phyloP scores from a whole-genome alignment of 2,329 filamentous ascomycete species.

The Lecanicillium sp. region DNA sequence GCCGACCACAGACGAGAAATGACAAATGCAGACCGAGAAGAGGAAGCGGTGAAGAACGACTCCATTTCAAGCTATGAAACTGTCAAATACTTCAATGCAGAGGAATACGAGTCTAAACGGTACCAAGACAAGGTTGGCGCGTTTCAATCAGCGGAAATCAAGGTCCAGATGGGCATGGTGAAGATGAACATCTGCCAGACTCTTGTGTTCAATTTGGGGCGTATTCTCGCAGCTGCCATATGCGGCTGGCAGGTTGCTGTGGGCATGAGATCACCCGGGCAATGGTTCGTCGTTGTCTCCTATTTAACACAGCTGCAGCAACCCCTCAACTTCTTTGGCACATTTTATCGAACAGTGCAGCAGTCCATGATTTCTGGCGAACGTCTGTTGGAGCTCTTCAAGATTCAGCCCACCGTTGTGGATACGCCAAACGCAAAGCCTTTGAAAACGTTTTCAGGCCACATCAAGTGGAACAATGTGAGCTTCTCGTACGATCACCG shows the following conservation, averaged over 20 bases:
- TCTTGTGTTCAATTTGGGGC: conserved; percentile 68
- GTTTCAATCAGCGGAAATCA: conserved; percentile 67
- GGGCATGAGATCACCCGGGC: conserved; percentile 55
- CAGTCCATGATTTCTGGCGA: conserved; percentile 97
- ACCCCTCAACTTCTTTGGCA: conserved; percentile 81
- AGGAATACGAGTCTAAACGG: conserved; percentile 67
- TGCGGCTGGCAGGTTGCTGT: conserved; percentile 69
- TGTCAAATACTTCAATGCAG: conserved; percentile 84
- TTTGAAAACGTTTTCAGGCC: conserved; percentile 64
- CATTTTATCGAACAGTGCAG: conserved; percentile 92
- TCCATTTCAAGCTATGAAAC: conserved; percentile 98
- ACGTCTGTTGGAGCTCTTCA: conserved; percentile 89
- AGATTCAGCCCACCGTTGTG: conserved; percentile 85
- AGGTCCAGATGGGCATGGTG: conserved; percentile 68
- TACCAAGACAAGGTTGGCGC: conserved; percentile 62
- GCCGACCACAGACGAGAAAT: conserved; percentile 86
- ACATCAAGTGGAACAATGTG: conserved; percentile 81
- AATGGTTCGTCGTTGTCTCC: conserved; percentile 65
- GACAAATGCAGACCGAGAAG: conserved; percentile 89
- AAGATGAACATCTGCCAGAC: conserved; percentile 77
- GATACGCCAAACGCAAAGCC: conserved; percentile 60
- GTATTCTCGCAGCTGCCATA: conserved; percentile 63
- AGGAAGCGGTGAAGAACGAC: conserved; percentile 97
- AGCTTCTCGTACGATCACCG: conserved; percentile 84
- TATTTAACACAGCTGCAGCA: conserved; percentile 75